Conservation (phyloP, 163 green algal species). For the Scenedesmus sp. region DNA sequence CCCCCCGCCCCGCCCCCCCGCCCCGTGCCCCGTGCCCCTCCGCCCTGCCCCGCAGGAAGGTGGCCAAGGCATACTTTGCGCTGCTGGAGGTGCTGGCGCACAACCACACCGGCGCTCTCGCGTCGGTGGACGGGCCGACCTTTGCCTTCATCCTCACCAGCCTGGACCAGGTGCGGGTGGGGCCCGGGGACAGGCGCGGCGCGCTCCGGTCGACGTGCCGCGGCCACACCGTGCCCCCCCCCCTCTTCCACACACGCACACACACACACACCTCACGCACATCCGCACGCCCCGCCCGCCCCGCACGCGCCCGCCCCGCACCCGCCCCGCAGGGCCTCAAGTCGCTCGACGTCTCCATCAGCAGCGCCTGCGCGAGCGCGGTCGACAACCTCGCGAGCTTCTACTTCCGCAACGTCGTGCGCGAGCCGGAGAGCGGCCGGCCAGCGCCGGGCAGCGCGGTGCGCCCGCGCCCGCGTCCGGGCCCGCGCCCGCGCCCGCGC, state of each 20-base stretch:
- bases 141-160: slow-evolving; percentile 85
- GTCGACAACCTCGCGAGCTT: slow-evolving; percentile 94
- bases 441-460: slow-evolving; percentile 46
- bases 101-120: slow-evolving; percentile 78
- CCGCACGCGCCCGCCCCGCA: too few species aligned
- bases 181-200: too few species aligned
- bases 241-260: too few species aligned
- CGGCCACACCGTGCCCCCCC: too few species aligned
- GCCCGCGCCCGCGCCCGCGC: too few species aligned
- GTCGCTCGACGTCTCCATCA: slow-evolving; percentile 85
- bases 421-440: slow-evolving; percentile 50
- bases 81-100: slow-evolving; percentile 93
- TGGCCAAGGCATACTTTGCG: slow-evolving; percentile 91
- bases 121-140: slow-evolving; percentile 67
- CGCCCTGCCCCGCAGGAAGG: slow-evolving; percentile 52
- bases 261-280: too few species aligned
- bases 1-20: too few species aligned
- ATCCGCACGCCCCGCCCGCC: too few species aligned
- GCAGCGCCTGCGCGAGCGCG: slow-evolving; percentile 84
- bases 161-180: slow-evolving; percentile 68
- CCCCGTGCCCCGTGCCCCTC: too few species aligned
- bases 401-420: slow-evolving; percentile 86
- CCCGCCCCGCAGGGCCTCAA: slow-evolving; percentile 82
- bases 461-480: too few species aligned
- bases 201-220: too few species aligned